Conservation (phyloP, 208 protist species). For the Leishmania lainsoni region DNA sequence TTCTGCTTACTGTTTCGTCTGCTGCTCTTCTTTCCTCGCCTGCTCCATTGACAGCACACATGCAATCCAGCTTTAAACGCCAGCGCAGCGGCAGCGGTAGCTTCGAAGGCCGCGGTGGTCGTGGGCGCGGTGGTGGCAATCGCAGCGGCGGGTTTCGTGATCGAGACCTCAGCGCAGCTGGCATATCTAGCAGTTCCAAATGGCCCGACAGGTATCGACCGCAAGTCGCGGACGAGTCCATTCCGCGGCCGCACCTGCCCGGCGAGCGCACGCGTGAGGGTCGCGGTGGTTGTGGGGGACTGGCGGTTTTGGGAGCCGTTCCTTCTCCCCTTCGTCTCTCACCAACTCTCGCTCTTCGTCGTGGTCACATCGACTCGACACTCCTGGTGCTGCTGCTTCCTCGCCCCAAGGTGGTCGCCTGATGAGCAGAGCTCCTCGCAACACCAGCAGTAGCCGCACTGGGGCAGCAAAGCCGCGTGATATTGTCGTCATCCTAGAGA, state of each 20-base stretch:
- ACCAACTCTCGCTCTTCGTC: constrained; percentile 3
- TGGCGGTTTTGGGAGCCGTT: neutral
- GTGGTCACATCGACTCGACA: neutral
- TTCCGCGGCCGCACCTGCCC: constrained; percentile 30
- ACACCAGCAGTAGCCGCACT: constrained; percentile 11
- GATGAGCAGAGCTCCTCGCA: constrained; percentile 5
- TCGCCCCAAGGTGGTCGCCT: constrained; percentile 1
- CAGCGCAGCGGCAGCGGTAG: constrained; percentile 24
- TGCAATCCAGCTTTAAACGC: constrained; percentile 41
- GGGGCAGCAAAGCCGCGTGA: constrained; percentile 36
- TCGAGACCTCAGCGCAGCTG: constrained; percentile 29
- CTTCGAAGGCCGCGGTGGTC: constrained; percentile 9
- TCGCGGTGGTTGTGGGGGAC: constrained; percentile 4
- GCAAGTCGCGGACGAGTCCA: constrained; percentile 54
- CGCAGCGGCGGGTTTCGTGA: constrained; percentile 25
- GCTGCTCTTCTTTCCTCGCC: neutral
- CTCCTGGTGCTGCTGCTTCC: constrained; percentile 5
- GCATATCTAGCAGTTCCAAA: constrained; percentile 40
- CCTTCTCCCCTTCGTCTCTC: constrained; percentile 4
- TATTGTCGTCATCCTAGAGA: constrained; percentile 89
- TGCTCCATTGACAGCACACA: neutral
- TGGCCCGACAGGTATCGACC: constrained; percentile 47
- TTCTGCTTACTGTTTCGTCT: neutral
- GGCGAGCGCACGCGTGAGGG: constrained; percentile 24
- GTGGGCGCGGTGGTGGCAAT: constrained; percentile 17